phyloP scores from a whole-genome alignment of 768 basidiomycete species.

The Albatrellus ellisii region DNA sequence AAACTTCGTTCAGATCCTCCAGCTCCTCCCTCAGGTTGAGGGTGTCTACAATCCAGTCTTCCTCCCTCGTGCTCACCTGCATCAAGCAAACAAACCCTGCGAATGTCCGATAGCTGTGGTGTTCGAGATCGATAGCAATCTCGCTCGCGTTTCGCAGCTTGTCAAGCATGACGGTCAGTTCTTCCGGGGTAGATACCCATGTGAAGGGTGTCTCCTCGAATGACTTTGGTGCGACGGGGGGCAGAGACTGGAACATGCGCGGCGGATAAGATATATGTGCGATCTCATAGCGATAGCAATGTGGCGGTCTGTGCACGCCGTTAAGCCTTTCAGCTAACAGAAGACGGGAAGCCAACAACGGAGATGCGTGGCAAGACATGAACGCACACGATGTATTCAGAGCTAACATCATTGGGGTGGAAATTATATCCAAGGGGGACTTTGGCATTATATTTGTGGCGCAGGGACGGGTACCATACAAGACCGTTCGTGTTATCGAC shows the following conservation, averaged over 20 bases:
- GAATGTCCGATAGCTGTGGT: constrained; percentile 81
- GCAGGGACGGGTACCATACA: constrained; percentile 57
- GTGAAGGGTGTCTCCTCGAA: constrained; percentile 58
- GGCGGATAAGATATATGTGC: constrained; percentile 57
- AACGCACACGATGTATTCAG: constrained; percentile 9
- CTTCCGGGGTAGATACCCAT: constrained; percentile 49
- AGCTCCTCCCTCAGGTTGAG: constrained; percentile 65
- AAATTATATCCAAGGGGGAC: constrained; percentile 66
- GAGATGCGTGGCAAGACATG: neutral
- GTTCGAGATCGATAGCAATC: constrained; percentile 90
- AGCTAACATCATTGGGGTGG: constrained; percentile 18
- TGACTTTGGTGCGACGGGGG: constrained; percentile 38
- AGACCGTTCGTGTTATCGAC: constrained; percentile 41
- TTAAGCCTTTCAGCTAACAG: constrained; percentile 8
- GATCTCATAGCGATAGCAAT: constrained; percentile 86
- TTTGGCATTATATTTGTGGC: constrained; percentile 72
- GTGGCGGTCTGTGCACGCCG: constrained; percentile 22
- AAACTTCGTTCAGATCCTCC: constrained; percentile 65
- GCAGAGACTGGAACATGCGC: constrained; percentile 42
- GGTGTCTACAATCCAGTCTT: constrained; percentile 83
- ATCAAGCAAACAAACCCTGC: constrained; percentile 85
- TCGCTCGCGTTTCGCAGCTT: constrained; percentile 55
- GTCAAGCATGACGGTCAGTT: constrained; percentile 50
- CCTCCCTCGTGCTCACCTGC: constrained; percentile 74
- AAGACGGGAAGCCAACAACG: no score